These are phyloP conservation scores for Flaveria floridana DNA, from an alignment of 140 eudicot species.

Conservation along the genomic window DNA sequence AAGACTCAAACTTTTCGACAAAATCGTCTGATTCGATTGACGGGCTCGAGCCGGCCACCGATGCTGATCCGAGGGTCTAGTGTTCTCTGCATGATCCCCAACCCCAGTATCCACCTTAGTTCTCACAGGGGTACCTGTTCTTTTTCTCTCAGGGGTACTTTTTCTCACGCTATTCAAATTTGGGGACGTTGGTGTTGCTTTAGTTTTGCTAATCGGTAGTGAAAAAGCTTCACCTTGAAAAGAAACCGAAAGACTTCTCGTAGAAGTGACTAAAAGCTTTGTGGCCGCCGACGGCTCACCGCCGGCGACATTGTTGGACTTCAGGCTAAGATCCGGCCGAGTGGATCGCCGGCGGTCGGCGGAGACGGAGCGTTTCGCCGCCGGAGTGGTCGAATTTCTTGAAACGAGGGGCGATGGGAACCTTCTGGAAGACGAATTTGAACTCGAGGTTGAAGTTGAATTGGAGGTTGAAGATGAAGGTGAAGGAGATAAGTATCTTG, in stretches of 20 bases:
- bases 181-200: slow-evolving; percentile 57
- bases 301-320: slow-evolving; percentile 41
- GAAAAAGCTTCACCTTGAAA: slow-evolving; percentile 88
- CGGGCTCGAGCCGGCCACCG: slow-evolving; percentile 77
- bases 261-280: slow-evolving; percentile 74
- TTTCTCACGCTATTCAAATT: slow-evolving; percentile 47
- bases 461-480: slow-evolving; percentile 50
- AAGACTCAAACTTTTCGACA: slow-evolving; percentile 69
- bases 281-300: slow-evolving; percentile 73
- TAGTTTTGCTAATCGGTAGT: slow-evolving; percentile 79
- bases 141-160: slow-evolving; percentile 75
- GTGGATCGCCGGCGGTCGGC: slow-evolving; percentile 71
- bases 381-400: slow-evolving; percentile 51
- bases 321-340: slow-evolving; percentile 54
- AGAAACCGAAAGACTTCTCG: slow-evolving; percentile 79
- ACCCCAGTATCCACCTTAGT: slow-evolving; percentile 42
- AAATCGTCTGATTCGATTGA: slow-evolving; percentile 37
- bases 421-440: slow-evolving; percentile 53
- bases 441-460: slow-evolving; percentile 35
- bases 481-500: slow-evolving; percentile 81
- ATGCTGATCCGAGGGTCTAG: slow-evolving; percentile 78
- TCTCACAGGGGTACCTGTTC: slow-evolving; percentile 59
- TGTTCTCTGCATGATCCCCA: slow-evolving; percentile 63
- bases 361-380: slow-evolving; percentile 64
- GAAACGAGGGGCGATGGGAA: slow-evolving; percentile 69